Evolutionary conservation across 2,329 filamentous ascomycete genomes (phyloP), one percentile per base, ranked within the genome.

Genomic region (Davidsoniella neocaledoniae): DNA sequence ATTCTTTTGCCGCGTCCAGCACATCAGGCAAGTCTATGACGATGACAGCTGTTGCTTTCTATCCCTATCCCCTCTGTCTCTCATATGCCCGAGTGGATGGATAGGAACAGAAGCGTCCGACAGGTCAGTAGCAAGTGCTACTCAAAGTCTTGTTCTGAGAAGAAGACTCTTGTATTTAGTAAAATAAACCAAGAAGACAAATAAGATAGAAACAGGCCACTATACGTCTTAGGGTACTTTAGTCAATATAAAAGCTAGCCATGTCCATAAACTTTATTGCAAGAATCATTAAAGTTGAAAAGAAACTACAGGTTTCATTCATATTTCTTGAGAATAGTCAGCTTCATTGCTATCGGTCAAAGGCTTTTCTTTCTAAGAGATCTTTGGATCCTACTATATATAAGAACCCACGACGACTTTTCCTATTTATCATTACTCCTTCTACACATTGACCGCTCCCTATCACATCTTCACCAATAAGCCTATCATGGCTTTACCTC

Each of bases 401-500:
- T 43, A 21, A 14, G 6, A 3, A 43, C n/a, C 25, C 40, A 4
- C 26, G 26, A 29, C 9, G 5, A 2, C 6, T 29, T 29, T 29
- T 9, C 26, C 26, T 29, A 2, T 29, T 29, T 33, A 8, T 3
- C 36, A 37, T 29, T 29, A 12, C 29, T 33, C 39, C n/a, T 43
- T 10, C 26, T 29, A 29, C 26, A 33, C 26, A 33, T 33, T 33
- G 40, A n/a, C 5, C 10, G 10, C 26, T 10, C 26, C 26, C 10
- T 47, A 9, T 23, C 45, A 44, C 3, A 21, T 26, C 16, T 43
- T 25, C 43, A 9, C 14, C 17, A 45, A 10, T 33, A 45, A 45
- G 21, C 19, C 17, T 26, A 57, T n/a, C 55, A 69, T 68, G 66
- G 62, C 62, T 56, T 63, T 69, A 55, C 64, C 66, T 45, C 66